Conservation (phyloP, 1,284 basidiomycete genomes). For the Pseudozyma sp. region DNA sequence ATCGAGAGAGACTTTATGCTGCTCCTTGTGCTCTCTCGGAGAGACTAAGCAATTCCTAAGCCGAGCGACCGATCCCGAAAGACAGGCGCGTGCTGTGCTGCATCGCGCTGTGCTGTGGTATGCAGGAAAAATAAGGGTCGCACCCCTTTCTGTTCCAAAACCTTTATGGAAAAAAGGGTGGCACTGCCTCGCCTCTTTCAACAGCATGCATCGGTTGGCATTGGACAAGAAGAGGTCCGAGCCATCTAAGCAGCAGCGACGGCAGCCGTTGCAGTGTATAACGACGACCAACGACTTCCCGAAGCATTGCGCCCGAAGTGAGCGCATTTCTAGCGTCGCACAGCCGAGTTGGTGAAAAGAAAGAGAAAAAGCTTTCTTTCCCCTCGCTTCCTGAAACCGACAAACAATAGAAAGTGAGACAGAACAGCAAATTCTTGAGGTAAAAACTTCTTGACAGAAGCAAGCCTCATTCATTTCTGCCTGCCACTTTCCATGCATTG, state of each 20-base stretch:
- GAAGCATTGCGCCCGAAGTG: too few species aligned
- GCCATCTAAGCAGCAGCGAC: not conserved
- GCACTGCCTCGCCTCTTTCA: not conserved
- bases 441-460: too few species aligned
- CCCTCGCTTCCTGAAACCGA: slow-evolving; percentile 6
- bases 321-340: not conserved
- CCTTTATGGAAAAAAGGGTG: not conserved
- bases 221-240: not conserved
- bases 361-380: not conserved
- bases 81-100: not conserved
- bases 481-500: too few species aligned
- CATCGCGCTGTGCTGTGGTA: not conserved
- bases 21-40: too few species aligned
- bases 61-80: not conserved
- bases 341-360: not conserved
- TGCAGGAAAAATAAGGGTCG: slow-evolving; percentile 5
- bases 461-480: too few species aligned
- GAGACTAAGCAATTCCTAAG: too few species aligned
- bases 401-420: slow-evolving; percentile 11
- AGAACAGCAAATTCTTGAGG: not conserved
- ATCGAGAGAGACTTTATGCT: too few species aligned
- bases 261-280: too few species aligned
- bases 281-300: too few species aligned
- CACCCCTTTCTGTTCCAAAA: not conserved
- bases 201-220: not conserved